A percentile compares a stretch with the other conserved stretches of the same genome.
Evolutionary conservation across 129 eudicot species (phyloP).

Genomic region (Flaveria sonorensis): DNA sequence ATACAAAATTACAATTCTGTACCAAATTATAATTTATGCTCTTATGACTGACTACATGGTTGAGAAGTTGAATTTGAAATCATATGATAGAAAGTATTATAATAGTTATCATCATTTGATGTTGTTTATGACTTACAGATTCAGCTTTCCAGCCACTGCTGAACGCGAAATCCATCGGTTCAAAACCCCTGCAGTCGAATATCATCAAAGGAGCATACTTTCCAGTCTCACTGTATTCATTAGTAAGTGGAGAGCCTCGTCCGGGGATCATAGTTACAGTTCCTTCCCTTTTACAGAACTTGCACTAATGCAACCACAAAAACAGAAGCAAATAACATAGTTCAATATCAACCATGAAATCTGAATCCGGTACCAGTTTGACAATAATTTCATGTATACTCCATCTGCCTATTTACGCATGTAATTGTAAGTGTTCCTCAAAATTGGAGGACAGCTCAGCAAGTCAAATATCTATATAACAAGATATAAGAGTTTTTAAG

Average conservation of each 20-base stretch:
- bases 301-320: slow-evolving; percentile 59
- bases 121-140: slow-evolving; percentile 59
- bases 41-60: neutral
- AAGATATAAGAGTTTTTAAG: neutral
- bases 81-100: neutral
- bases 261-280: slow-evolving; percentile 73
- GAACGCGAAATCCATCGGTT: slow-evolving; percentile 78
- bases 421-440: neutral
- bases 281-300: slow-evolving; percentile 89
- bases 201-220: slow-evolving; percentile 67
- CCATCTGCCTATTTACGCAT: neutral
- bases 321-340: slow-evolving; percentile 3
- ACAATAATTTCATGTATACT: neutral
- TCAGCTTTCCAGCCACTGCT: slow-evolving; percentile 79
- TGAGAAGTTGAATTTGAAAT: neutral
- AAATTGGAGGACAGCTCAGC: slow-evolving; percentile 16
- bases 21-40: too few species aligned
- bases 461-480: slow-evolving; percentile 6
- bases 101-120: neutral
- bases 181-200: slow-evolving; percentile 88
- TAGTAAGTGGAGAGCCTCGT: slow-evolving; percentile 65
- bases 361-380: slow-evolving; percentile 2
- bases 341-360: neutral
- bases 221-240: slow-evolving; percentile 48
- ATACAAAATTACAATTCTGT: neutral